phyloP scores from a whole-genome alignment of 1,284 basidiomycete genomes.

The Tetrapyrgos nigripes region DNA sequence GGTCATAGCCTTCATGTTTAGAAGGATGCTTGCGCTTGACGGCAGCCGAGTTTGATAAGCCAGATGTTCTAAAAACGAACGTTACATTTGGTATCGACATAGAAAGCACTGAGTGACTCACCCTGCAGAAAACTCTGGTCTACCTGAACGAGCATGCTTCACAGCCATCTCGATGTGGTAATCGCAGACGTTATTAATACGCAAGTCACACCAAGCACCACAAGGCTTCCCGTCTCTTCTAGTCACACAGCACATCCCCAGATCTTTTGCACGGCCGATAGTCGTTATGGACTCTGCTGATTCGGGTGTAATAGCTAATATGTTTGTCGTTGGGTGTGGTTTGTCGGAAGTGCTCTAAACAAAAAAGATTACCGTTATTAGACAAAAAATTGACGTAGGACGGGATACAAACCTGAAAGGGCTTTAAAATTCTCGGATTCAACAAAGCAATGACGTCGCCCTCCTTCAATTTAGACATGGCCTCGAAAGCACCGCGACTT shows the following conservation, averaged over 20 bases:
- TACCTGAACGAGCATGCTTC: constrained; percentile 69
- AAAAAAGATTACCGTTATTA: constrained; percentile 1
- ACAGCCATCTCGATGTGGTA: constrained; percentile 87
- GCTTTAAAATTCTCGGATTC: constrained; percentile 88
- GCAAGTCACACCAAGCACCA: constrained; percentile 87
- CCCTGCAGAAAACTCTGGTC: constrained; percentile 88
- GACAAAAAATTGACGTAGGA: background rate
- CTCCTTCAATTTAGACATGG: constrained; percentile 82
- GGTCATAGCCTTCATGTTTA: constrained; percentile 58
- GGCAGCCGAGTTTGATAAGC: constrained; percentile 57
- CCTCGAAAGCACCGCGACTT: constrained; percentile 91
- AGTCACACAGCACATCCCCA: constrained; percentile 82
- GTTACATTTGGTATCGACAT: constrained; percentile 10
- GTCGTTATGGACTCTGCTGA: constrained; percentile 81
- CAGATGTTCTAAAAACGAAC: constrained; percentile 61
- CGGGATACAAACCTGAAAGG: constrained; percentile 68
- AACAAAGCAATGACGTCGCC: constrained; percentile 91
- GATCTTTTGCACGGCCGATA: constrained; percentile 86
- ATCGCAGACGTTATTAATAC: constrained; percentile 85
- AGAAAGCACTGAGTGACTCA: constrained; percentile 38
- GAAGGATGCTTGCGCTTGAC: constrained; percentile 50
- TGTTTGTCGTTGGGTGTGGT: constrained; percentile 82
- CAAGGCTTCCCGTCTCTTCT: constrained; percentile 85
- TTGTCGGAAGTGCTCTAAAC: constrained; percentile 54
- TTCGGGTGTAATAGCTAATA: constrained; percentile 88